A percentile compares a stretch with the other conserved stretches of the same genome.
These are phyloP conservation scores for Neurospora intermedia DNA, from an alignment of 495 filamentous ascomycete species.

Conservation along the genomic window DNA sequence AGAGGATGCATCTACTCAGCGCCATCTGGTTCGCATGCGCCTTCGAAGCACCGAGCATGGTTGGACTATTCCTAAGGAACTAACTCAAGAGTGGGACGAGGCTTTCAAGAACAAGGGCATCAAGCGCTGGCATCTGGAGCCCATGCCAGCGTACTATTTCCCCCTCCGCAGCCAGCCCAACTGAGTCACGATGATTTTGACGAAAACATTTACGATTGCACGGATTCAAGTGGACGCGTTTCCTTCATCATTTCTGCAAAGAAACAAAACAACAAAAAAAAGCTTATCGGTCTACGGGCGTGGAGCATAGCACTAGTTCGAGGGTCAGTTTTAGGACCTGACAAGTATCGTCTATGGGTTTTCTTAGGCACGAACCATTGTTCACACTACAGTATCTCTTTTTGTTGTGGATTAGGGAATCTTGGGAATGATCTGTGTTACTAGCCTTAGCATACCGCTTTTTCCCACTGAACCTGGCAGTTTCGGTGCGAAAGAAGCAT, in stretches of 20 bases:
- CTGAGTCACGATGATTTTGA: slow-evolving; percentile 13
- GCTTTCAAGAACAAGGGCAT: slow-evolving; percentile 30
- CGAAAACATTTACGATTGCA: not conserved
- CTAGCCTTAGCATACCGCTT: not conserved
- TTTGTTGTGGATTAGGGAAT: not conserved
- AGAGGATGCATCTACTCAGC: slow-evolving; percentile 26
- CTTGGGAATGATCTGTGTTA: not conserved
- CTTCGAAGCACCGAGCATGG: slow-evolving; percentile 34
- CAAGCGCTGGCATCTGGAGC: slow-evolving; percentile 40
- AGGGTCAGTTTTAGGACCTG: too few relatives aligned
- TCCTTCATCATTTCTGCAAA: not conserved
- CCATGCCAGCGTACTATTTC: slow-evolving; percentile 40
- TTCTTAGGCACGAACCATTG: not conserved
- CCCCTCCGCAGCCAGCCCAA: slow-evolving; percentile 38
- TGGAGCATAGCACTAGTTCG: not conserved
- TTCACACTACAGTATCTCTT: not conserved
- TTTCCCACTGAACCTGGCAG: too few relatives aligned
- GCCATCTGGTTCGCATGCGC: slow-evolving; percentile 42
- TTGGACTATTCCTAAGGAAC: slow-evolving; percentile 35
- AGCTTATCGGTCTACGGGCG: not conserved
- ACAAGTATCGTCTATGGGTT: not conserved
- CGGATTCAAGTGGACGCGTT: not conserved
- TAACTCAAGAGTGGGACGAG: slow-evolving; percentile 32
- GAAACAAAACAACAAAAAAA: not conserved
- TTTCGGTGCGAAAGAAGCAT: too few relatives aligned